Evolutionary conservation across 2,329 filamentous ascomycete species (phyloP).

Genomic region (Aaosphaeria pasadenensis): DNA sequence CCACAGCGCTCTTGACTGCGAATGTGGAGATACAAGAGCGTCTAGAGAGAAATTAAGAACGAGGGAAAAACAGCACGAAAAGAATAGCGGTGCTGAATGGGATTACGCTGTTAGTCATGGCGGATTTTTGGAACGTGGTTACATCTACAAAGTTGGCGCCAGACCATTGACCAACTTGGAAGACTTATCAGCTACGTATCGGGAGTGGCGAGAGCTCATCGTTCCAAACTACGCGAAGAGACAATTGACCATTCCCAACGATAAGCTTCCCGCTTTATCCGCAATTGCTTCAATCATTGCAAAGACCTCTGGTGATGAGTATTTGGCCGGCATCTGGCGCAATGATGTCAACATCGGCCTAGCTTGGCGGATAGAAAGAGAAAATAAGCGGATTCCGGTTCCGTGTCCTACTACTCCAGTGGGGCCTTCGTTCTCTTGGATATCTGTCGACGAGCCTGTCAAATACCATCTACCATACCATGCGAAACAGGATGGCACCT

Average conservation of each 20-base stretch:
- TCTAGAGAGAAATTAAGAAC: not conserved
- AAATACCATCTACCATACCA: too few species aligned
- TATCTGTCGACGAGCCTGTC: too few species aligned
- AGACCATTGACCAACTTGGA: not conserved
- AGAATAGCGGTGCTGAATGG: too few species aligned
- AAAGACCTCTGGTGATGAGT: not conserved
- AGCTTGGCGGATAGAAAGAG: not conserved
- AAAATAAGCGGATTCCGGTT: too few species aligned
- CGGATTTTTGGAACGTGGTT: not conserved
- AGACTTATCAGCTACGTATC: not conserved
- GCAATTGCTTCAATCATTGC: not conserved
- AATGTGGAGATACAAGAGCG: not conserved
- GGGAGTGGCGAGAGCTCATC: not conserved
- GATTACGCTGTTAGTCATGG: too few species aligned
- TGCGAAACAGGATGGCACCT: too few species aligned
- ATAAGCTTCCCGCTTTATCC: not conserved
- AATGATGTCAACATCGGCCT: not conserved
- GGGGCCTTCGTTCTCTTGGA: too few species aligned
- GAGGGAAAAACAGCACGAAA: too few species aligned
- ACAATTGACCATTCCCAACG: not conserved
- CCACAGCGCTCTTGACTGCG: not conserved
- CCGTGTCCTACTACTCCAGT: too few species aligned
- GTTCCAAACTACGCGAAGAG: not conserved
- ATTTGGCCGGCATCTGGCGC: not conserved
- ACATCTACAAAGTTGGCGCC: not conserved